Percentiles rank a stretch among this genome's conserved stretches.
Conservation (phyloP, 768 basidiomycete species). For the Tephrocybe rancida region DNA sequence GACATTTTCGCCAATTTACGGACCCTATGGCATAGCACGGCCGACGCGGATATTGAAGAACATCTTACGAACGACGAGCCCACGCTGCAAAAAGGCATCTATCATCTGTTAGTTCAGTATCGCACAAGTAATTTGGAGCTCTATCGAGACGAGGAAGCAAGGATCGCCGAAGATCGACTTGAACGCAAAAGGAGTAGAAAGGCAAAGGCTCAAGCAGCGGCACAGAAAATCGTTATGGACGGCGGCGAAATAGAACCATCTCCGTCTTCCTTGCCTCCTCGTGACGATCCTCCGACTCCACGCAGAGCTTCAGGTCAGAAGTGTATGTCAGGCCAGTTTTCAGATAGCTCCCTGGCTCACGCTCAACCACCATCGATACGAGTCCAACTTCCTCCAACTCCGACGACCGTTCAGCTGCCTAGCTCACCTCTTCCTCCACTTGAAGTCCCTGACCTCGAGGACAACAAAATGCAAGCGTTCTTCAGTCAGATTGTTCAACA, state of each 20-base stretch:
- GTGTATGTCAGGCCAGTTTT: conserved; percentile 19
- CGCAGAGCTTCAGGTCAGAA: conserved; percentile 47
- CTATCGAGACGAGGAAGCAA: conserved; percentile 71
- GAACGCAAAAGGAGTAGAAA: conserved; percentile 37
- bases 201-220: conserved; percentile 23
- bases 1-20: conserved; percentile 90
- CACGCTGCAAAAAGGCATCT: conserved; percentile 97
- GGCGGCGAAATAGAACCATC: conserved; percentile 27
- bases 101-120: conserved; percentile 87
- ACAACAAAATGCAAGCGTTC: conserved; percentile 80
- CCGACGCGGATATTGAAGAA: conserved; percentile 72
- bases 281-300: conserved; percentile 64
- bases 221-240: conserved; percentile 26
- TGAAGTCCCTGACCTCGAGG: conserved; percentile 69
- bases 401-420: conserved; percentile 27
- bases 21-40: conserved; percentile 87
- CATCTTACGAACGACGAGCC: conserved; percentile 66
- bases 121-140: conserved; percentile 73
- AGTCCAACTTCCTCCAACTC: conserved; percentile 22
- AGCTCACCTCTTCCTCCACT: conserved; percentile 43
- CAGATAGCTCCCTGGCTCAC: conserved; percentile 18
- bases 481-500: conserved; percentile 85
- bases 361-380: conserved; percentile 13
- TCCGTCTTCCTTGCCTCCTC: conserved; percentile 47
- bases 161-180: conserved; percentile 34